A percentile compares a stretch with the other conserved stretches of the same genome.
phyloP scores from a whole-genome alignment of 192 early-diverging fungal species.

The Backusella psychrophila region DNA sequence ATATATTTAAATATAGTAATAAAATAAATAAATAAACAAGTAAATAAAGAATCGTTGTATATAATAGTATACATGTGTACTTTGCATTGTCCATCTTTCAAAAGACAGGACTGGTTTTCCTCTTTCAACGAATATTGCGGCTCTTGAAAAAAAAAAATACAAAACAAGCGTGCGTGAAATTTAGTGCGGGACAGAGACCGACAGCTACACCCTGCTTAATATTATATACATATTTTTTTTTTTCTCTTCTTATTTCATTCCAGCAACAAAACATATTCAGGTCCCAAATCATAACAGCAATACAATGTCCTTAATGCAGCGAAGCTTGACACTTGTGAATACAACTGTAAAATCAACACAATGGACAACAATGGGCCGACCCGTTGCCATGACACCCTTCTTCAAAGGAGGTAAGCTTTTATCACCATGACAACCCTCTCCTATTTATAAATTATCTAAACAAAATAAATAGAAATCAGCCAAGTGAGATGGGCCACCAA shows the following conservation, averaged over 20 bases:
- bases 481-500: constrained; percentile 78
- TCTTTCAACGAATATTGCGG: too few species aligned
- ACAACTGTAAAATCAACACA: constrained; percentile 4
- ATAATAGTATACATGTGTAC: neutral
- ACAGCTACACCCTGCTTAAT: neutral
- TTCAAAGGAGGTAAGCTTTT: neutral
- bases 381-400: neutral
- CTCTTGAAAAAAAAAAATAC: too few species aligned
- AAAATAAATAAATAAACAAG: neutral
- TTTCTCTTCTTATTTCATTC: neutral
- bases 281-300: neutral
- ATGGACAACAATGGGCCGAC: neutral
- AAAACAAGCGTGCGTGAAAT: too few species aligned
- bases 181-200: too few species aligned
- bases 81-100: too few species aligned
- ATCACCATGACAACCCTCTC: neutral
- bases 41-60: neutral
- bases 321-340: neutral
- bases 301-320: neutral
- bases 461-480: constrained; percentile 9
- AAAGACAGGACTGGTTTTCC: too few species aligned
- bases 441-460: neutral
- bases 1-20: neutral
- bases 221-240: neutral
- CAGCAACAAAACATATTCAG: neutral